Percentiles rank a stretch among this genome's conserved stretches.
These are phyloP conservation scores for Sphagnum tenellum DNA, from an alignment of 225 moss, liverwort and hornwort species.

Conservation along the genomic window DNA sequence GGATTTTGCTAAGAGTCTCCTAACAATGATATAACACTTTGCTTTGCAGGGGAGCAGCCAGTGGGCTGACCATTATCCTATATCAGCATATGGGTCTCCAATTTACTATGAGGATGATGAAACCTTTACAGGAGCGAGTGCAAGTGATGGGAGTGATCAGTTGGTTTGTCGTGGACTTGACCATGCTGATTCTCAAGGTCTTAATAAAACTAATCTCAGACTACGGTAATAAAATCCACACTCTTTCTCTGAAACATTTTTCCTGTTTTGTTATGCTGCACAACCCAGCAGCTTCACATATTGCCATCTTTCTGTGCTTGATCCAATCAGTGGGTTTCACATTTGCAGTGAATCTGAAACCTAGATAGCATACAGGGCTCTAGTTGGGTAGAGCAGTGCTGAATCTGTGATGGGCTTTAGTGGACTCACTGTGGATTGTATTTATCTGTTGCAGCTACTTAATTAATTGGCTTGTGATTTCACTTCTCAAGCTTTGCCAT, in stretches of 20 bases:
- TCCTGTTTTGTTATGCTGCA: no score
- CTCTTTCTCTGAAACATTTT: no score
- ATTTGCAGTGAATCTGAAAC: no score
- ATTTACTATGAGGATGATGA: conserved; percentile 20
- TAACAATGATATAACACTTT: no score
- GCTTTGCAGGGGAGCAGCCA: conserved; percentile 37
- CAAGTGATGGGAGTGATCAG: conserved; percentile 18
- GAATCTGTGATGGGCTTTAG: no score
- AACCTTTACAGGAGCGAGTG: conserved; percentile 5
- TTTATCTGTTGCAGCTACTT: conserved; percentile 30
- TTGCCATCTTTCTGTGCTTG: no score
- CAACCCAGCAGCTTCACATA: no score
- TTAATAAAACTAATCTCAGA: conserved; percentile 78
- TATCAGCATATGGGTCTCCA: conserved; percentile 34
- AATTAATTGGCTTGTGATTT: conserved; percentile 83
- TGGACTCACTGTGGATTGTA: no score
- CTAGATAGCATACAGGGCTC: no score
- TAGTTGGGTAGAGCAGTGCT: no score
- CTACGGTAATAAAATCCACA: conserved; percentile 19
- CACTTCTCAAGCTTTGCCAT: conserved; percentile 85
- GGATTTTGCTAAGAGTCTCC: no score
- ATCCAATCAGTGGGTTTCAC: no score
- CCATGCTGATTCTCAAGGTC: conserved; percentile 87
- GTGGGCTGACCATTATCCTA: conserved; percentile 49
- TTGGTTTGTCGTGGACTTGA: conserved; percentile 78